These are phyloP conservation scores for Fusarium begoniae DNA, from an alignment of 2,329 filamentous ascomycete species.

Conservation along the genomic window DNA sequence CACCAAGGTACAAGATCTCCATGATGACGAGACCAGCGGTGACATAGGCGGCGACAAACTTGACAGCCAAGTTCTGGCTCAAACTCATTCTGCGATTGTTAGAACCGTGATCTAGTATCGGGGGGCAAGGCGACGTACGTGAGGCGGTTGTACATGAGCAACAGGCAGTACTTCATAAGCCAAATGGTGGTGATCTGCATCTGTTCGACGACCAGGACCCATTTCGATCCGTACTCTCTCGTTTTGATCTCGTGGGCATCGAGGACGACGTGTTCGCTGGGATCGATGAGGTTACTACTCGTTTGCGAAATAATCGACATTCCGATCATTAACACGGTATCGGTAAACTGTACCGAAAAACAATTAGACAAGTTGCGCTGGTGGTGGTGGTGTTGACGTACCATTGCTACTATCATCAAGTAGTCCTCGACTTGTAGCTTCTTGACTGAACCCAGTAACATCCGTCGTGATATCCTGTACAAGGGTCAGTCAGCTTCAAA, in stretches of 20 bases:
- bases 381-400: conserved; percentile 45
- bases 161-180: conserved; percentile 64
- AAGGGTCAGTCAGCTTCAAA: background rate
- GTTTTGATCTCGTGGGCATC: conserved; percentile 55
- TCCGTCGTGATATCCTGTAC: conserved; percentile 50
- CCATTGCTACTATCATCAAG: conserved; percentile 62
- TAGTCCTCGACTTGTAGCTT: conserved; percentile 65
- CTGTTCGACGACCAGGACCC: conserved; percentile 69
- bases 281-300: conserved; percentile 68
- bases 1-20: conserved; percentile 58
- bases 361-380: background rate
- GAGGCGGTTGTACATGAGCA: conserved; percentile 66
- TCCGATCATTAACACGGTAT: conserved; percentile 63
- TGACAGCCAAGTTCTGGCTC: conserved; percentile 58
- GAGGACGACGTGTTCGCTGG: conserved; percentile 54
- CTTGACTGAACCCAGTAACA: conserved; percentile 55
- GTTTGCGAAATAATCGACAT: conserved; percentile 65
- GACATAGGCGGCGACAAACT: conserved; percentile 59
- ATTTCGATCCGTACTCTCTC: conserved; percentile 65
- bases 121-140: conserved; percentile 51
- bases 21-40: conserved; percentile 58
- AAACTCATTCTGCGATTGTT: conserved; percentile 52
- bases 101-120: background rate
- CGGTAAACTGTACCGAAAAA: conserved; percentile 49
- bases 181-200: conserved; percentile 69